phyloP scores from a whole-genome alignment of 108 stramenopile species.

The Chaetoceros muelleri region DNA sequence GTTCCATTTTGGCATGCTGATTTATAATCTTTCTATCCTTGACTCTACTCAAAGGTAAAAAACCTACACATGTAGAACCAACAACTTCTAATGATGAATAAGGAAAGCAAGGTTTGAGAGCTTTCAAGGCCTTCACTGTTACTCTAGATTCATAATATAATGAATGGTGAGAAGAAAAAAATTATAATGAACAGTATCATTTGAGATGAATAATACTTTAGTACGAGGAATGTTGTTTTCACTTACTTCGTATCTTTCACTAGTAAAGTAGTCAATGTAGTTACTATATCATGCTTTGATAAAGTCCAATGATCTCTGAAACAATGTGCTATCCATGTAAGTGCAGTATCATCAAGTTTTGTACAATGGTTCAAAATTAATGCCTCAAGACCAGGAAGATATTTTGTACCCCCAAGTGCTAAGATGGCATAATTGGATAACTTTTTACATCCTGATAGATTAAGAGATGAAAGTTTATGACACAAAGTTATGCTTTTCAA shows the following conservation, averaged over 20 bases:
- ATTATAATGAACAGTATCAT: not conserved
- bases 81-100: constrained; percentile 16
- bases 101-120: constrained; percentile 18
- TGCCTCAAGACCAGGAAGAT: constrained; percentile 23
- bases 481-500: constrained; percentile 26
- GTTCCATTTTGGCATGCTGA: constrained; percentile 12
- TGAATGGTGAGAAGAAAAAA: no score
- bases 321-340: constrained; percentile 37
- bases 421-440: constrained; percentile 26
- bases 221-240: constrained; percentile 1
- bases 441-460: constrained; percentile 24
- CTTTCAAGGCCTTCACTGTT: constrained; percentile 14
- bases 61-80: constrained; percentile 21
- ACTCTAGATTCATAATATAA: no score
- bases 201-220: constrained; percentile 1
- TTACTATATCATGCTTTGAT: no score
- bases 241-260: constrained; percentile 29
- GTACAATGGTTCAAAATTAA: constrained; percentile 21
- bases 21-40: constrained; percentile 30
- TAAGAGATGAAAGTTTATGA: constrained; percentile 14
- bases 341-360: constrained; percentile 21
- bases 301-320: constrained; percentile 20
- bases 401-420: constrained; percentile 18
- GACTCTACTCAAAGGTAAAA: constrained; percentile 21
- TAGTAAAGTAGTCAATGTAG: constrained; percentile 24